These are phyloP conservation scores for Nosema bombycis DNA, from an alignment of 371 early-diverging fungal species.

Conservation along the genomic window DNA sequence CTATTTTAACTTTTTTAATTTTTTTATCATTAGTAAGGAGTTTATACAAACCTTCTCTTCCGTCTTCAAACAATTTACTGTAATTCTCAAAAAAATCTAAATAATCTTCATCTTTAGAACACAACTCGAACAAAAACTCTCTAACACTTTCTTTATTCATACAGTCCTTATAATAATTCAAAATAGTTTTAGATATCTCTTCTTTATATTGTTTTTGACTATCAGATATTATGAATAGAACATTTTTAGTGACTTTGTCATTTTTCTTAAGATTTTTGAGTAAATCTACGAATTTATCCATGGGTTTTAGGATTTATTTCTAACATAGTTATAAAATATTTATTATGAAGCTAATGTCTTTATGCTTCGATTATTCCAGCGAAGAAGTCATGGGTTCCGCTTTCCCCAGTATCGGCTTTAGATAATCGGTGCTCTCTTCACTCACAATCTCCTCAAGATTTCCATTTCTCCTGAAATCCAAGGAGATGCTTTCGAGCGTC, in stretches of 20 bases:
- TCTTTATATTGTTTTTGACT: conserved; percentile 14
- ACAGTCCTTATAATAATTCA: conserved; percentile 14
- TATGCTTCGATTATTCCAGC: too few relatives aligned
- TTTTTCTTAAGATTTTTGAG: conserved; percentile 23
- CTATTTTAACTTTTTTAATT: conserved; percentile 13
- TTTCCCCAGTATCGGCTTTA: background rate
- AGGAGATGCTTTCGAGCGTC: background rate
- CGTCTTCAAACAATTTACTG: conserved; percentile 3
- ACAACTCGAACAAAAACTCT: conserved; percentile 11
- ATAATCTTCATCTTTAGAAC: conserved; percentile 31
- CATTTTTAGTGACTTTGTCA: conserved; percentile 28
- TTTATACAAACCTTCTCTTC: background rate
- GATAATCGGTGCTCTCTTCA: background rate
- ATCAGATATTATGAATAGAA: conserved; percentile 36
- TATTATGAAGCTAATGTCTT: too few relatives aligned
- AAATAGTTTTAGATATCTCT: background rate
- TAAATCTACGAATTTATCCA: conserved; percentile 28
- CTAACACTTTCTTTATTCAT: conserved; percentile 3
- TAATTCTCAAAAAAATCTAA: conserved; percentile 18
- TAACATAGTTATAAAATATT: too few relatives aligned
- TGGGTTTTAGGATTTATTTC: too few relatives aligned
- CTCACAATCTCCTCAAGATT: background rate
- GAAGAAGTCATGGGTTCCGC: too few relatives aligned
- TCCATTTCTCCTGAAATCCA: background rate
- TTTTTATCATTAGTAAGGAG: background rate